These are phyloP conservation scores for Panus rudis DNA, from an alignment of 768 basidiomycete species.

Conservation along the genomic window DNA sequence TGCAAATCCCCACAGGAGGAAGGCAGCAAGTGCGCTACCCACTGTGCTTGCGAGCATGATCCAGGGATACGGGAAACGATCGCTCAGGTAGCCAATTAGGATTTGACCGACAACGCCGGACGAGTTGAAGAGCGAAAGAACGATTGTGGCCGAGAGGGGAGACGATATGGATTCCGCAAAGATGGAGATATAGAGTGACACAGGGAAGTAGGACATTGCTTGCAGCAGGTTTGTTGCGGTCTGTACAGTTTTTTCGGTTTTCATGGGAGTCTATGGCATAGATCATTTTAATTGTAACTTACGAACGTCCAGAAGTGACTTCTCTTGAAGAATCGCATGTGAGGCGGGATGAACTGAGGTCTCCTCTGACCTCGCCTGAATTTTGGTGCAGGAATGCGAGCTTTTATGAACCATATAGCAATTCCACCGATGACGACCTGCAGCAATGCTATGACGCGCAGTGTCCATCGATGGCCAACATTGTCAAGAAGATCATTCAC, in stretches of 20 bases:
- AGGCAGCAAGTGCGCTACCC: conserved; percentile 7
- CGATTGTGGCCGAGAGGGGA: conserved; percentile 12
- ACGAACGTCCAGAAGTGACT: conserved; percentile 13
- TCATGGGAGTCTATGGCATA: background rate
- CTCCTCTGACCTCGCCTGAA: conserved; percentile 1
- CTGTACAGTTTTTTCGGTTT: background rate
- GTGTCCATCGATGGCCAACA: conserved; percentile 14
- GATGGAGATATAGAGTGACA: conserved; percentile 15
- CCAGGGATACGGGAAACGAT: conserved; percentile 14
- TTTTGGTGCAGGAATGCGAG: conserved; percentile 12
- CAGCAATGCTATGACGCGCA: conserved; percentile 12
- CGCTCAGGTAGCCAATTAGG: conserved; percentile 12
- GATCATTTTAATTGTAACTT: background rate
- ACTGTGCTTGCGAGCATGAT: conserved; percentile 12
- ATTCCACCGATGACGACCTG: conserved; percentile 7
- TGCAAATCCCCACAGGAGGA: conserved; percentile 17
- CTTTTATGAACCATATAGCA: conserved; percentile 9
- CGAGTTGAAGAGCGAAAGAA: conserved; percentile 16
- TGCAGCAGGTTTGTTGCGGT: conserved; percentile 11
- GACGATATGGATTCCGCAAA: conserved; percentile 12
- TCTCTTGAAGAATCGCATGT: conserved; percentile 7
- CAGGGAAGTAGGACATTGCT: conserved; percentile 17
- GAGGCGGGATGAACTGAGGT: conserved; percentile 9
- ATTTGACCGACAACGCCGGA: conserved; percentile 15
- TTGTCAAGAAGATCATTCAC: conserved; percentile 11